These are phyloP conservation scores for Vigna radiata DNA, from an alignment of 306 rosid genomes.

Conservation along the genomic window DNA sequence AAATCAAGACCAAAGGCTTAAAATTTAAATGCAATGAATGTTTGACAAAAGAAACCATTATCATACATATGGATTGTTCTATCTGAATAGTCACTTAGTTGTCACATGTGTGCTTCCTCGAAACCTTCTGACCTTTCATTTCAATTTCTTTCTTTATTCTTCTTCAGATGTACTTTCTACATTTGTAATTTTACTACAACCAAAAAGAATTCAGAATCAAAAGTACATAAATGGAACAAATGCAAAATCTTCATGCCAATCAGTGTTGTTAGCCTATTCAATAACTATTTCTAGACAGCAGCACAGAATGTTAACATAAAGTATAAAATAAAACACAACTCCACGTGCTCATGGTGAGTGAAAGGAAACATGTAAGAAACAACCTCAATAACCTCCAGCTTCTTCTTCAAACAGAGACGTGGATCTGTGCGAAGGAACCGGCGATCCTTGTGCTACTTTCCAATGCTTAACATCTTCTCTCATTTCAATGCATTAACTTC, in stretches of 20 bases:
- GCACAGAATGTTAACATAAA: slow-evolving; percentile 48
- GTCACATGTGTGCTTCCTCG: not conserved
- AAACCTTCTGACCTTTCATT: not conserved
- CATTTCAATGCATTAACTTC: slow-evolving; percentile 44
- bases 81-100: not conserved
- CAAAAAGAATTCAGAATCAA: slow-evolving; percentile 16
- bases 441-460: slow-evolving; percentile 66
- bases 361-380: slow-evolving; percentile 59
- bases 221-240: slow-evolving; percentile 3
- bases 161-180: slow-evolving; percentile 15
- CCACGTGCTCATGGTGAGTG: slow-evolving; percentile 55
- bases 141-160: not conserved
- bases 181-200: not conserved
- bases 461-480: slow-evolving; percentile 31
- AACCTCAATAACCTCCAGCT: slow-evolving; percentile 26
- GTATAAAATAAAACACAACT: slow-evolving; percentile 33
- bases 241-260: slow-evolving; percentile 36
- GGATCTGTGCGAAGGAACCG: slow-evolving; percentile 67
- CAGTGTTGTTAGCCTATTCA: slow-evolving; percentile 33
- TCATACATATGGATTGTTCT: not conserved
- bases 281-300: slow-evolving; percentile 28
- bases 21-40: not conserved
- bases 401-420: slow-evolving; percentile 55
- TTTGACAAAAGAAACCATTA: not conserved
- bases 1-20: not conserved